Conservation (phyloP, 2,329 filamentous ascomycete genomes). For the Aurifilum marmelostoma region DNA sequence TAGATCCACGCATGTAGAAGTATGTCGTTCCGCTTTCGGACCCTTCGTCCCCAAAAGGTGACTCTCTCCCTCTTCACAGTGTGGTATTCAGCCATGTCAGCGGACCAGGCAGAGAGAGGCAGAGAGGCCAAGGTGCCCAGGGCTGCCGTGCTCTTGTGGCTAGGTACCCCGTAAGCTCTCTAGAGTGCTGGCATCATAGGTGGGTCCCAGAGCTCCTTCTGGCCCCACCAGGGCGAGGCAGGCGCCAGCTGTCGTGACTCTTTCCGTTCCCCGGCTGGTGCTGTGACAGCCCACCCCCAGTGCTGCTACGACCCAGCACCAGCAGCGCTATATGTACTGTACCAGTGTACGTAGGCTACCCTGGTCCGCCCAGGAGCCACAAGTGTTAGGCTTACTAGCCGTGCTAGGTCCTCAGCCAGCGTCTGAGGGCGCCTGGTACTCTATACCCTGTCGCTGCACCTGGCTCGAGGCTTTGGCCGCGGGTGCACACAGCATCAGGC, state of each 20-base stretch:
- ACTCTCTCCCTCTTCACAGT: not conserved
- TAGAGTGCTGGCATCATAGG: constrained; percentile 16
- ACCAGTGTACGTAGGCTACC: not conserved
- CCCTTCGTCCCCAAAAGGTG: not conserved
- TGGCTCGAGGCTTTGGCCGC: not conserved
- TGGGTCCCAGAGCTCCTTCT: constrained; percentile 10
- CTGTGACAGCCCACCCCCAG: not conserved
- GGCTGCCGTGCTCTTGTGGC: not conserved
- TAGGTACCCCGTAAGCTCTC: not conserved
- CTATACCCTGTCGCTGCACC: constrained; percentile 1
- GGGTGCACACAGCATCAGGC: not conserved
- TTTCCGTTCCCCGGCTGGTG: not conserved
- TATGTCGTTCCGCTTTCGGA: constrained; percentile 5
- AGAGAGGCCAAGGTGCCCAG: not conserved
- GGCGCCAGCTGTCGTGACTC: constrained; percentile 12
- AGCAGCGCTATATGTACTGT: not conserved
- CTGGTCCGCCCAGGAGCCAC: not conserved
- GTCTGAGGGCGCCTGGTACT: not conserved
- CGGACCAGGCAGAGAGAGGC: not conserved
- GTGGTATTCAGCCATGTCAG: not conserved
- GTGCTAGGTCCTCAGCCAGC: not conserved
- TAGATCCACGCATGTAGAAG: not conserved
- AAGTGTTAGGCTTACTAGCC: constrained; percentile 1
- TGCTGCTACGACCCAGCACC: not conserved
- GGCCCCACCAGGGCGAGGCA: constrained; percentile 15